Conservation (phyloP, 2,329 filamentous ascomycete genomes). For the Leptoxyphium fumago region DNA sequence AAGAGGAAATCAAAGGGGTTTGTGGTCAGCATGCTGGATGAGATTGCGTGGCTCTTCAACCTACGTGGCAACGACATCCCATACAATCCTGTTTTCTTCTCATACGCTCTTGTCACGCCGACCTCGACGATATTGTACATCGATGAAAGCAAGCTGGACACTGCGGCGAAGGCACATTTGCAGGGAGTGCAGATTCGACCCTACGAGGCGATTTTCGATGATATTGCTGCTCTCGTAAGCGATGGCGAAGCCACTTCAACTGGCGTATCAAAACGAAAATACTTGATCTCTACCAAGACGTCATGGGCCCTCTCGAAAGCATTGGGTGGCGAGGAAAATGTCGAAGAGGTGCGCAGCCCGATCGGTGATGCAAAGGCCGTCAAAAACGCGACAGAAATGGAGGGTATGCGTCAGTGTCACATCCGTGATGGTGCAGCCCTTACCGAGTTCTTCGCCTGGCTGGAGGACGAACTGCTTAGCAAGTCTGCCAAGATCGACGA, state of each 20-base stretch:
- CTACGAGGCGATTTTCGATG: slow-evolving; percentile 67
- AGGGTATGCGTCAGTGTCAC: slow-evolving; percentile 89
- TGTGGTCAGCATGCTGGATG: slow-evolving; percentile 87
- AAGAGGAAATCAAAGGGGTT: slow-evolving; percentile 82
- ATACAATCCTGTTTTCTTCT: slow-evolving; percentile 97
- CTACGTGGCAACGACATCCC: slow-evolving; percentile 87
- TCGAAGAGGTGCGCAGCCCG: slow-evolving; percentile 77
- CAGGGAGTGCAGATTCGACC: slow-evolving; percentile 60
- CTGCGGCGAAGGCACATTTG: slow-evolving; percentile 56
- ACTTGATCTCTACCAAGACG: slow-evolving; percentile 71
- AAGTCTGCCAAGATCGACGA: slow-evolving; percentile 69
- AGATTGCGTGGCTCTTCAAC: slow-evolving; percentile 98
- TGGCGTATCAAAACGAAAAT: slow-evolving; percentile 42
- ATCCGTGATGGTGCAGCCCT: slow-evolving; percentile 84
- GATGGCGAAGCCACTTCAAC: slow-evolving; percentile 5
- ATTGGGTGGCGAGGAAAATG: slow-evolving; percentile 69
- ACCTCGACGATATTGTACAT: slow-evolving; percentile 67
- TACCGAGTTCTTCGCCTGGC: slow-evolving; percentile 89
- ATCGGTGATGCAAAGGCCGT: slow-evolving; percentile 83
- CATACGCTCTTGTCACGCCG: slow-evolving; percentile 77
- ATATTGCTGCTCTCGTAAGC: slow-evolving; percentile 50
- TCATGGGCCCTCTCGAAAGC: slow-evolving; percentile 87
- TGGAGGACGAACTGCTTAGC: slow-evolving; percentile 71
- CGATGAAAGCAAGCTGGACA: slow-evolving; percentile 60
- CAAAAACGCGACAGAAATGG: slow-evolving; percentile 79